Evolutionary conservation across 2,329 filamentous ascomycete species (phyloP).

Genomic region (Nigrospora sphaerica): DNA sequence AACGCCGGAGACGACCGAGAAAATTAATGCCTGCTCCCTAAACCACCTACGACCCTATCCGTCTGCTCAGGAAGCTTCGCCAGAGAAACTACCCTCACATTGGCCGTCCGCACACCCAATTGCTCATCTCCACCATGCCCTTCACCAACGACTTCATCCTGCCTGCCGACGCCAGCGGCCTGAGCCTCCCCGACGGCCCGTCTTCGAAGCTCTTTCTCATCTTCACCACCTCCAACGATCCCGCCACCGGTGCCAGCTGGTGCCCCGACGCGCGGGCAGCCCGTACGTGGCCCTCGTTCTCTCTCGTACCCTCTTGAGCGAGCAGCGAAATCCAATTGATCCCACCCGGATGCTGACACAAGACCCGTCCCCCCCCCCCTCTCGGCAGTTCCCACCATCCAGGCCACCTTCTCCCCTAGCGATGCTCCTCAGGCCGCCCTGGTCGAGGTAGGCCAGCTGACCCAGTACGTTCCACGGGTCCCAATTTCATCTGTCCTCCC

Average conservation of each 20-base stretch:
- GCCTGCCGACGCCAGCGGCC: neutral
- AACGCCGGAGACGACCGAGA: too few species aligned
- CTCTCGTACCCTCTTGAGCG: too few species aligned
- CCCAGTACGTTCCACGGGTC: conserved; percentile 18
- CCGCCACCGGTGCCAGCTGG: conserved; percentile 27
- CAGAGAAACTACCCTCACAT: too few species aligned
- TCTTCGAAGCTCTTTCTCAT: conserved; percentile 19
- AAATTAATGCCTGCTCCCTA: too few species aligned
- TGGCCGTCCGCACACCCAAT: too few species aligned
- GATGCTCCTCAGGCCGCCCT: conserved; percentile 16
- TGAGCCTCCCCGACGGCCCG: neutral
- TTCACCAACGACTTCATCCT: neutral
- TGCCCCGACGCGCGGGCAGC: conserved; percentile 31
- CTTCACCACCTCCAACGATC: conserved; percentile 28
- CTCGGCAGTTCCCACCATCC: conserved; percentile 18
- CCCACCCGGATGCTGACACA: neutral
- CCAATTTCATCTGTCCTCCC: neutral
- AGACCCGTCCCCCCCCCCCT: neutral
- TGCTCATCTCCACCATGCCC: neutral
- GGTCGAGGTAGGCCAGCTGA: conserved; percentile 26
- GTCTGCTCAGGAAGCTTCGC: too few species aligned
- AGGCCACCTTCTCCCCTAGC: conserved; percentile 18
- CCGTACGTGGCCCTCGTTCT: neutral
- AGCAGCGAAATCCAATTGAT: neutral
- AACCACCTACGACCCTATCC: too few species aligned